Evolutionary conservation across 768 basidiomycete genomes (phyloP).

Genomic region (Boletus rufocinnamomeus): DNA sequence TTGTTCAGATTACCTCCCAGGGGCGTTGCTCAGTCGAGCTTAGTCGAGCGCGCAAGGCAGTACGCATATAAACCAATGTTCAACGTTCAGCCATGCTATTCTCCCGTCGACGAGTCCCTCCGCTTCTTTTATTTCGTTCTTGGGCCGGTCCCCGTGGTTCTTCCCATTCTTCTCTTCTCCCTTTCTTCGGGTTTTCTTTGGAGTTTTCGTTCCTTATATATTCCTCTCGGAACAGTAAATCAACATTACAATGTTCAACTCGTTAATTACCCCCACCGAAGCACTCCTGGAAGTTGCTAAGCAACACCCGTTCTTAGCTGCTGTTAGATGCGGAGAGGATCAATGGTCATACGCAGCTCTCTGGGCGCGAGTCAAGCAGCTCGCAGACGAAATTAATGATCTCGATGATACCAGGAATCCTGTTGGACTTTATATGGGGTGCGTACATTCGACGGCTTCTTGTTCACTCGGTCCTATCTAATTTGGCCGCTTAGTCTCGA

Average conservation of each 20-base stretch:
- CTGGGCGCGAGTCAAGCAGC: conserved; percentile 31
- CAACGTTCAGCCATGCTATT: no score
- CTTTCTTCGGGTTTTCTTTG: not conserved
- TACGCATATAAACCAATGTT: conserved; percentile 19
- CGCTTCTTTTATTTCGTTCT: conserved; percentile 10
- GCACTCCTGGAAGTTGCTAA: conserved; percentile 35
- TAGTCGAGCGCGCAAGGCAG: not conserved
- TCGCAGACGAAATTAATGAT: conserved; percentile 25
- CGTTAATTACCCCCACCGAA: conserved; percentile 30
- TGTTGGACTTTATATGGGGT: conserved; percentile 31
- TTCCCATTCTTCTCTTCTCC: no score
- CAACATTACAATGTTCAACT: conserved; percentile 9
- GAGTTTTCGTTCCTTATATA: not conserved
- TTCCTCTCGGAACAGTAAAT: conserved; percentile 8
- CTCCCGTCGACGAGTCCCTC: conserved; percentile 15
- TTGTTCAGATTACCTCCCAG: not conserved
- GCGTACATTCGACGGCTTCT: not conserved
- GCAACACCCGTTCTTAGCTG: conserved; percentile 27
- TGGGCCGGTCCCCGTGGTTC: conserved; percentile 23
- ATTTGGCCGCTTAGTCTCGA: conserved; percentile 22
- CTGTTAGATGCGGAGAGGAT: conserved; percentile 14
- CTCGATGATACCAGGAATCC: conserved; percentile 27
- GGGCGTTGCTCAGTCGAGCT: no score
- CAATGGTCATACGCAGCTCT: conserved; percentile 34
- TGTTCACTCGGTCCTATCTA: not conserved